Base-by-base conservation (phyloP, 441 rosid species). In the Mallotus repandus region DNA sequence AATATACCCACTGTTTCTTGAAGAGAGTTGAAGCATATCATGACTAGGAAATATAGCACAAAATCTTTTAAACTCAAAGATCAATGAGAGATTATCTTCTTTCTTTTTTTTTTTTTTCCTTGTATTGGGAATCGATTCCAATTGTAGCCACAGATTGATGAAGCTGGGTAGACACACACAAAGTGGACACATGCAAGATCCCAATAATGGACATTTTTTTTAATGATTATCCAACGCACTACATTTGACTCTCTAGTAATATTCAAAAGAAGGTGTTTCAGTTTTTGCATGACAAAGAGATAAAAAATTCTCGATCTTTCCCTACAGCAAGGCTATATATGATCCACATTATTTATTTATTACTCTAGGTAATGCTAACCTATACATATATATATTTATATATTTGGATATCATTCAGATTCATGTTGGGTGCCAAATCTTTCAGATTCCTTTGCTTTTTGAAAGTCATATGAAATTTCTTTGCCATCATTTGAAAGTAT, bases 161-260 rank as follows among this genome's bases (percentile, higher is more conserved):
- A 74, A 71, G 73, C 77, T 55, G 69, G 69, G 14, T 9, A 74
- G 66, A 60, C 77, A 75, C 65, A 69, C 65, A 69, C 48, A 59
- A 80, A 72, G 81, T 50, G 65, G 78, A 78, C 57, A 78, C 75
- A 79, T 77, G 81, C 75, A 76, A 81, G 86, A 82, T 81, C 80
- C 82, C 83, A 76, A 79, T 77, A 68, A 64, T 75, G 38, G 55
- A 58, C 60, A 56, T 19, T 14, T 70, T 73, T 48, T 3, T 65
- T 56, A 46, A 75, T 80, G 72, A 78, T 70, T 72, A 70, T 71
- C 69, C 69, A 78, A 76, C 56, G 41, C 77, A 72, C 69, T 78
- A 78, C 70, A 67, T 75, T 80, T 81, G 77, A 81, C 79, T 15
- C 71, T 18, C 52, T 14, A 46, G 41, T 67, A 55, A 50, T 60